Evolutionary conservation across 805 yeast species (phyloP).

Genomic region (Myxozyma lipomycoides): DNA sequence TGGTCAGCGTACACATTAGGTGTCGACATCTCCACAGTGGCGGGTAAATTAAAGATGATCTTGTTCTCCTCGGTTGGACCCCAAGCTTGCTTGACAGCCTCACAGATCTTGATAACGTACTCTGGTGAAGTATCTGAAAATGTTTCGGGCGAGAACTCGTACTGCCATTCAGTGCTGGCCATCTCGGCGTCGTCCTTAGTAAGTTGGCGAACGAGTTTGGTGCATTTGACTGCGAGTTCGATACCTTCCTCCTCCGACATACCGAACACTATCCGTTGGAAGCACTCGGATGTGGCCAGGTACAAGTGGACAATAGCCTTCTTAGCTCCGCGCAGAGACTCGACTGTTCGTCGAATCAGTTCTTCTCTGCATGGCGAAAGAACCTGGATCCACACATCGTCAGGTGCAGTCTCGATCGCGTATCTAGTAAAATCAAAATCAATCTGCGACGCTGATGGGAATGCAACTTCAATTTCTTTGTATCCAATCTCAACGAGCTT

Average conservation of each 20-base stretch:
- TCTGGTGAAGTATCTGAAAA: conserved; percentile 68
- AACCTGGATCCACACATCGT: conserved; percentile 72
- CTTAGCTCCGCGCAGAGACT: conserved; percentile 68
- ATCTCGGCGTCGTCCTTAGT: conserved; percentile 64
- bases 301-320: conserved; percentile 72
- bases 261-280: conserved; percentile 67
- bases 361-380: conserved; percentile 74
- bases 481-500: conserved; percentile 69
- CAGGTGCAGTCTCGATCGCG: conserved; percentile 71
- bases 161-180: conserved; percentile 60
- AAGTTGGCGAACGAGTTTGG: conserved; percentile 58
- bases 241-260: conserved; percentile 53
- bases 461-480: conserved; percentile 79
- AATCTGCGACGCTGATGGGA: conserved; percentile 74
- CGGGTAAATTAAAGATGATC: conserved; percentile 76
- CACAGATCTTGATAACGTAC: conserved; percentile 61
- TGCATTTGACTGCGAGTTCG: conserved; percentile 57
- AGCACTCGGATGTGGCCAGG: conserved; percentile 70
- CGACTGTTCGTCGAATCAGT: conserved; percentile 66
- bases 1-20: conserved; percentile 84
- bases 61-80: conserved; percentile 60
- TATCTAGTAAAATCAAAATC: conserved; percentile 77
- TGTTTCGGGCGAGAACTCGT: conserved; percentile 78
- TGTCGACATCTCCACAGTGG: conserved; percentile 77
- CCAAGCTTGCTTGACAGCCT: conserved; percentile 75